A percentile compares a stretch with the other conserved stretches of the same genome.
Evolutionary conservation across 768 basidiomycete genomes (phyloP).

Genomic region (Ramaria rubella): DNA sequence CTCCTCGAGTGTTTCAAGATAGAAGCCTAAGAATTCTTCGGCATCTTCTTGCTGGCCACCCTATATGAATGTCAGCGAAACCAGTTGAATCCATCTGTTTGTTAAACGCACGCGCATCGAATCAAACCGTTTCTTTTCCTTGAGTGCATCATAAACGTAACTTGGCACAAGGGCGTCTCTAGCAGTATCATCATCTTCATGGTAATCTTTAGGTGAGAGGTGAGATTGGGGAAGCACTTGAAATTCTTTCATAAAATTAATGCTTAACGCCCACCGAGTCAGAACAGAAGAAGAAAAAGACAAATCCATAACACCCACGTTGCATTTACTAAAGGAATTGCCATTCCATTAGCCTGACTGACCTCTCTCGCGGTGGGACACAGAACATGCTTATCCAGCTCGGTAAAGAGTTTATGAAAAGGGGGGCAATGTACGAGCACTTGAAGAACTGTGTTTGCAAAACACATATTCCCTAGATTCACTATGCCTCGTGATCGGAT

Average conservation of each 20-base stretch:
- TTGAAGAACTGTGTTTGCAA: conserved; percentile 92
- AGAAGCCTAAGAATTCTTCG: conserved; percentile 98
- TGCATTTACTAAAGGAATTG: conserved; percentile 33
- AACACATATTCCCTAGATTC: conserved; percentile 97
- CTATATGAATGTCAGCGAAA: conserved; percentile 28
- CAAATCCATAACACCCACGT: conserved; percentile 27
- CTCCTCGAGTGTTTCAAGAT: conserved; percentile 90
- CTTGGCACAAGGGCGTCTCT: conserved; percentile 71
- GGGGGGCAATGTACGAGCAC: conserved; percentile 84
- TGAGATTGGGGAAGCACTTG: conserved; percentile 13
- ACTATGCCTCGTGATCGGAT: conserved; percentile 76
- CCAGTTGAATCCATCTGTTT: neutral
- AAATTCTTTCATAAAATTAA: conserved; percentile 78
- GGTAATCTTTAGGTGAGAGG: conserved; percentile 15
- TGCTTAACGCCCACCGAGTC: conserved; percentile 25
- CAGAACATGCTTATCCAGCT: conserved; percentile 52
- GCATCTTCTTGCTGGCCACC: conserved; percentile 96
- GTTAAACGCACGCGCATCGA: conserved; percentile 68
- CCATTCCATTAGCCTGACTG: neutral
- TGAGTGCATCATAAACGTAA: conserved; percentile 87
- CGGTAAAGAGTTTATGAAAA: conserved; percentile 71
- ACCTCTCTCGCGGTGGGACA: conserved; percentile 20
- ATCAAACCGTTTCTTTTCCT: conserved; percentile 89
- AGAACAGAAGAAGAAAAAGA: neutral
- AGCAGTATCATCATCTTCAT: conserved; percentile 35